Conservation (phyloP, 192 early-diverging fungal species). For the Oehlia diaphana region DNA sequence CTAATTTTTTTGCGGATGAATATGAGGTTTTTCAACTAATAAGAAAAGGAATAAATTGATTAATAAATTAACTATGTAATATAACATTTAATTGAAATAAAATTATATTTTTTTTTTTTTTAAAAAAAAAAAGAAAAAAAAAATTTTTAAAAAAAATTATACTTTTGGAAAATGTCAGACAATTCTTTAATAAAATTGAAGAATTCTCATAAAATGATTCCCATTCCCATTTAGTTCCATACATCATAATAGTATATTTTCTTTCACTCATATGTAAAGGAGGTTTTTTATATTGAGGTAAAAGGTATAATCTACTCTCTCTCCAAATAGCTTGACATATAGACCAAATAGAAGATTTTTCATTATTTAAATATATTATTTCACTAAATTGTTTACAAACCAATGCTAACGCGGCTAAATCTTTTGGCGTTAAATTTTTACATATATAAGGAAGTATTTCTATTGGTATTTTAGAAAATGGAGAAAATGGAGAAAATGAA, state of each 20-base stretch:
- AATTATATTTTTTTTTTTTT: background rate
- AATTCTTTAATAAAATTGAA: background rate
- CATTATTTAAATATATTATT: background rate
- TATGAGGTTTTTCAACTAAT: constrained; percentile 27
- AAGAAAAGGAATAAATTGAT: background rate
- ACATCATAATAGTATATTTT: background rate
- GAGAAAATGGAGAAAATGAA: background rate
- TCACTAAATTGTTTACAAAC: background rate
- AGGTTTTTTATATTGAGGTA: background rate
- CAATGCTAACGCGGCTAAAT: background rate
- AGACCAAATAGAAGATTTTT: background rate
- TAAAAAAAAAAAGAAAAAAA: background rate
- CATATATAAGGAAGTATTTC: background rate
- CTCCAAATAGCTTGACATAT: background rate
- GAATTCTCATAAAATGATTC: constrained; percentile 1
- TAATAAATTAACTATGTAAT: background rate
- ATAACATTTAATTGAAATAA: background rate
- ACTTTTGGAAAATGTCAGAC: too few species aligned
- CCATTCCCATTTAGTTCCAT: background rate
- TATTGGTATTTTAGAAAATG: background rate
- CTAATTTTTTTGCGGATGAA: constrained; percentile 13
- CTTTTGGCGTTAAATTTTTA: background rate
- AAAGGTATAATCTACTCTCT: background rate
- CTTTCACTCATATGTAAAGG: background rate
- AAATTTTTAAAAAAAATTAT: too few species aligned